Conservation (phyloP, 1,284 basidiomycete species). For the Apiotrichum mycotoxinovorans region DNA sequence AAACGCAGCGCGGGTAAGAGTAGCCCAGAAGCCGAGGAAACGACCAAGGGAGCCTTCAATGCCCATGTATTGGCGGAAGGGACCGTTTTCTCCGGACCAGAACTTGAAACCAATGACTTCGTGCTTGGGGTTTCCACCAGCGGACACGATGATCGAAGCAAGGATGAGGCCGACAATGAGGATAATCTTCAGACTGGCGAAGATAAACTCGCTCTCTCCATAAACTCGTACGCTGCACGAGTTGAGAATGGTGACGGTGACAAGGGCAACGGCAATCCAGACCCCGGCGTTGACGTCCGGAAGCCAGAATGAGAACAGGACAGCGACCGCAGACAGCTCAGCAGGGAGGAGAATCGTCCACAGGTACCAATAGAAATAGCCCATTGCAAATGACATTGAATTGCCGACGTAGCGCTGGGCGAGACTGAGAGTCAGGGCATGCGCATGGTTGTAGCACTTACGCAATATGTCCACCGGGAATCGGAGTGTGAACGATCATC, state of each 20-base stretch:
- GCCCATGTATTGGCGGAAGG: slow-evolving; percentile 47
- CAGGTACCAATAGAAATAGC: slow-evolving; percentile 79
- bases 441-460: slow-evolving; percentile 9
- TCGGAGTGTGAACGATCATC: slow-evolving; percentile 51
- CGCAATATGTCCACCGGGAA: slow-evolving; percentile 69
- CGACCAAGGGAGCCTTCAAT: slow-evolving; percentile 49
- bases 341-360: slow-evolving; percentile 66
- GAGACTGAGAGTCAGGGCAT: too few relatives aligned
- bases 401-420: slow-evolving; percentile 57
- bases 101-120: slow-evolving; percentile 51
- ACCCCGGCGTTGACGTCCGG: slow-evolving; percentile 60
- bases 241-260: slow-evolving; percentile 58
- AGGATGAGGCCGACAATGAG: slow-evolving; percentile 61
- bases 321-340: slow-evolving; percentile 69
- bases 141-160: slow-evolving; percentile 62
- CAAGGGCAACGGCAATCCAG: slow-evolving; percentile 68
- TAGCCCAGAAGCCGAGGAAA: slow-evolving; percentile 57
- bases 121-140: slow-evolving; percentile 50
- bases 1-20: slow-evolving; percentile 50
- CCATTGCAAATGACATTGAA: slow-evolving; percentile 74
- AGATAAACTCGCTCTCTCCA: slow-evolving; percentile 50
- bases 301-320: slow-evolving; percentile 73
- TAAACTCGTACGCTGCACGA: slow-evolving; percentile 59
- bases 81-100: slow-evolving; percentile 52
- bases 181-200: slow-evolving; percentile 70